Evolutionary conservation across 495 filamentous ascomycete genomes (phyloP).

Genomic region (Hyaloscypha bicolor): DNA sequence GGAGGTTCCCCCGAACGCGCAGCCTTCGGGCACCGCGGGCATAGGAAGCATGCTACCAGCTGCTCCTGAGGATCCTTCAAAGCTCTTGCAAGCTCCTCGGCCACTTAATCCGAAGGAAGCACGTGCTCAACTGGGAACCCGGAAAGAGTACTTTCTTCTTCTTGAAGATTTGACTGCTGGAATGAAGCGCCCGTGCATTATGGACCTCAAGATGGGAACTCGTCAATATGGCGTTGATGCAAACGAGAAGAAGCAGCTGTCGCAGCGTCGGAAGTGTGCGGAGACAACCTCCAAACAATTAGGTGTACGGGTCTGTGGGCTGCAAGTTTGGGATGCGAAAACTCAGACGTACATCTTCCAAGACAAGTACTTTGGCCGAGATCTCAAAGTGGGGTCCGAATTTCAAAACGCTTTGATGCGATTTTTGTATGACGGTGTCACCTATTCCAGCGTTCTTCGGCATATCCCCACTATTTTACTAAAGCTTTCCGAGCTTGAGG

Average conservation of each 20-base stretch:
- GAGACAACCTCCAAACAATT: slow-evolving; percentile 89
- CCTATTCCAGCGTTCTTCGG: slow-evolving; percentile 70
- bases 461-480: slow-evolving; percentile 87
- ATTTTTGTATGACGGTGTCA: slow-evolving; percentile 90
- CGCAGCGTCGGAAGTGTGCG: slow-evolving; percentile 89
- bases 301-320: slow-evolving; percentile 90
- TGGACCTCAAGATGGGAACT: slow-evolving; percentile 99
- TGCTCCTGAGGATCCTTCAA: slow-evolving; percentile 24
- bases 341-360: slow-evolving; percentile 83
- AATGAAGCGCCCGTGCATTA: slow-evolving; percentile 93
- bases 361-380: slow-evolving; percentile 96
- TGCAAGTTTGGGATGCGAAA: slow-evolving; percentile 92
- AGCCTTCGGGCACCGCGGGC: not conserved
- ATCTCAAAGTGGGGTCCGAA: slow-evolving; percentile 83
- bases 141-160: slow-evolving; percentile 90
- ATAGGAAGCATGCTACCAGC: slow-evolving; percentile 17
- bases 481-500: slow-evolving; percentile 78
- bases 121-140: slow-evolving; percentile 59
- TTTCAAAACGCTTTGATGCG: slow-evolving; percentile 87
- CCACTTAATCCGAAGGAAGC: slow-evolving; percentile 81
- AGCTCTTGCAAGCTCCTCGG: slow-evolving; percentile 43
- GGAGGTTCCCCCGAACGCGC: not conserved
- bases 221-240: slow-evolving; percentile 97
- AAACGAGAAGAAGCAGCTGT: slow-evolving; percentile 85
- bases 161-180: slow-evolving; percentile 97